Evolutionary conservation across 2,329 filamentous ascomycete species (phyloP), one percentile per base, ranked within the genome.

Genomic region (Penicillium sp.): DNA sequence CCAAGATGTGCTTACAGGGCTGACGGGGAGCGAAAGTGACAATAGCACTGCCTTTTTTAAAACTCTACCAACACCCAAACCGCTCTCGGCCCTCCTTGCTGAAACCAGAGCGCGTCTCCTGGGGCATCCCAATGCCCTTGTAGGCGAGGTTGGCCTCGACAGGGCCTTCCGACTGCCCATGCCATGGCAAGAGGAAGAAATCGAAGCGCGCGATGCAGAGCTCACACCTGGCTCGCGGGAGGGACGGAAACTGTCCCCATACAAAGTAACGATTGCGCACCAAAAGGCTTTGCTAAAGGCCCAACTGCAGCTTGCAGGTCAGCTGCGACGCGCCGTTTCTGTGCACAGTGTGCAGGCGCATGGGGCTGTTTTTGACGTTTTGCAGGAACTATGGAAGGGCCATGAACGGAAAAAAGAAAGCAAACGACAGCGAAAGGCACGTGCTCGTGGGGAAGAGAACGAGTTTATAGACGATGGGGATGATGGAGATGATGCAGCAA

Each of bases 281-380:
- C 84, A 87, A 65, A 80, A 77, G 60, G 71, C 71, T 20, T 71
- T 87, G 1, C 68, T 87, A n/a, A 77, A 77, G 42, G 76, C 80
- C 5, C 84, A 87, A 60, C 68, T 87, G 8, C 71, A 74, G 14
- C 75, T 87, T 12, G 84, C 84, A 0, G 84, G 81, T 1, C 81
- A 85, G 62, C 67, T 84, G 68, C 69, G 74, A 18, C 73, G 84
- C 7, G 78, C 82, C 0, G 83, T 84, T 0, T 86, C 83, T 1
- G 73, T 86, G 0, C 84, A 87, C 61, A 85, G 84, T 26, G 84
- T 87, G 1, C 82, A 85, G 59, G 82, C 82, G 0, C 84, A 87
- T 59, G 84, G 84, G 0, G 66, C 79, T 1, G 70, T 87, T 0
- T 79, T 83, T 35, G 82, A 85, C 16, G 70, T 80, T 0, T 66